A percentile compares a stretch with the other conserved stretches of the same genome.
Conservation (phyloP, 2,329 filamentous ascomycete species). For the Colletotrichum endophyticum region DNA sequence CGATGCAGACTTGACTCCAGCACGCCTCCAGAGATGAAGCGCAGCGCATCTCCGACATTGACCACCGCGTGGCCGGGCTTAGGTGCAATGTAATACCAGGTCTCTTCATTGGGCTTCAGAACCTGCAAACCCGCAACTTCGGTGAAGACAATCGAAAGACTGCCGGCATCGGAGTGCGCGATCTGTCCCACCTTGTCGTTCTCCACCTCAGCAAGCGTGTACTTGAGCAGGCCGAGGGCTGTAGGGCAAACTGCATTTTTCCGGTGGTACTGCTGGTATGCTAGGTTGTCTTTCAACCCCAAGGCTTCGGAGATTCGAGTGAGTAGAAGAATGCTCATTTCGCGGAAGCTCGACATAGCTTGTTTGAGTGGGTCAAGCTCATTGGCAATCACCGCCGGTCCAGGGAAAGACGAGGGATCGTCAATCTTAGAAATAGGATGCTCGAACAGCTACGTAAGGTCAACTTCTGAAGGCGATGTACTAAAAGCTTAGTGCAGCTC, state of each 20-base stretch:
- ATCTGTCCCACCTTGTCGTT: neutral
- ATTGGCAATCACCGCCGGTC: neutral
- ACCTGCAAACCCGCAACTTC: slow-evolving; percentile 23
- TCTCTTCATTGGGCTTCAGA: slow-evolving; percentile 17
- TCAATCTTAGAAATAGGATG: neutral
- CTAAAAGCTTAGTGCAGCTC: rapidly evolving
- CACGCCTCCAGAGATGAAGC: slow-evolving; percentile 14
- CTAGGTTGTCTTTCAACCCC: neutral
- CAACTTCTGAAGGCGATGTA: rapidly evolving
- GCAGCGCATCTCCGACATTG: slow-evolving; percentile 20
- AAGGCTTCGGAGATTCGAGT: neutral
- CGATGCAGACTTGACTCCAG: slow-evolving; percentile 24
- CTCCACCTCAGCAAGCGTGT: neutral
- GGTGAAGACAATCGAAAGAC: slow-evolving; percentile 25
- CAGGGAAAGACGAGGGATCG: neutral
- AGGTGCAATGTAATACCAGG: slow-evolving; percentile 23
- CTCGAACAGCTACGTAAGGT: neutral
- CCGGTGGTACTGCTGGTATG: neutral
- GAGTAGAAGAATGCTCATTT: neutral
- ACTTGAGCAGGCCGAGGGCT: neutral
- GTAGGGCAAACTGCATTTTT: neutral
- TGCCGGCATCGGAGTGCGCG: slow-evolving; percentile 26
- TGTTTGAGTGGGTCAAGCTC: neutral
- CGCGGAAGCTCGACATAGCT: neutral
- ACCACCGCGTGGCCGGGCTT: slow-evolving; percentile 12